A percentile compares a stretch with the other conserved stretches of the same genome.
These are phyloP conservation scores for Mucor sp. DNA, from an alignment of 371 early-diverging fungal species.

Conservation along the genomic window DNA sequence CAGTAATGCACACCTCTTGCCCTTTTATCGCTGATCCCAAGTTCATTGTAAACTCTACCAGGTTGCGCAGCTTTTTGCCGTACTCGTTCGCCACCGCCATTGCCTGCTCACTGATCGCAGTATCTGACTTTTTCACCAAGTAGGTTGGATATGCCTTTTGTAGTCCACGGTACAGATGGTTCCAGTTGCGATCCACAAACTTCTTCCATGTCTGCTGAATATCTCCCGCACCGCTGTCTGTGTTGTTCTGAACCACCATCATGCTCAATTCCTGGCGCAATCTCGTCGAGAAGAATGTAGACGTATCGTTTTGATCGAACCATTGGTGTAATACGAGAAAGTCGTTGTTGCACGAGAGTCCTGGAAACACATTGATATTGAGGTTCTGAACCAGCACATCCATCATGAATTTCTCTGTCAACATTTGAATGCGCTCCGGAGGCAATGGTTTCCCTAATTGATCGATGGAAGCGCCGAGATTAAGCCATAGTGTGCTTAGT, in stretches of 20 bases:
- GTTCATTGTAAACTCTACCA: slow-evolving; percentile 37
- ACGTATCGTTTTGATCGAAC: slow-evolving; percentile 25
- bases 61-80: slow-evolving; percentile 28
- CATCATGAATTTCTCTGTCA: slow-evolving; percentile 57
- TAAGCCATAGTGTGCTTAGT: slow-evolving; percentile 44
- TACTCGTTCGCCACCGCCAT: slow-evolving; percentile 21
- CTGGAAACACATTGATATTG: slow-evolving; percentile 34
- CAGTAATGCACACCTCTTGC: slow-evolving; percentile 45
- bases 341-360: slow-evolving; percentile 24
- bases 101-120: slow-evolving; percentile 22
- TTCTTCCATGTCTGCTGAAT: slow-evolving; percentile 15
- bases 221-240: not conserved
- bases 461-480: slow-evolving; percentile 32
- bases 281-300: slow-evolving; percentile 25
- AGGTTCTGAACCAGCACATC: slow-evolving; percentile 50
- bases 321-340: slow-evolving; percentile 21
- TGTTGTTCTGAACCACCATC: slow-evolving; percentile 18
- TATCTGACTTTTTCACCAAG: slow-evolving; percentile 11
- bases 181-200: slow-evolving; percentile 30
- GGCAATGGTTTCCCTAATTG: slow-evolving; percentile 35
- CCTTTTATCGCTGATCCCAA: slow-evolving; percentile 51
- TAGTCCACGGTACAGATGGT: slow-evolving; percentile 40
- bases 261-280: slow-evolving; percentile 42
- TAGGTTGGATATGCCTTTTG: slow-evolving; percentile 43
- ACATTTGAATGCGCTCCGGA: slow-evolving; percentile 24